Evolutionary conservation across 2,329 filamentous ascomycete species (phyloP).

Genomic region (Knoxdaviesia capensis): DNA sequence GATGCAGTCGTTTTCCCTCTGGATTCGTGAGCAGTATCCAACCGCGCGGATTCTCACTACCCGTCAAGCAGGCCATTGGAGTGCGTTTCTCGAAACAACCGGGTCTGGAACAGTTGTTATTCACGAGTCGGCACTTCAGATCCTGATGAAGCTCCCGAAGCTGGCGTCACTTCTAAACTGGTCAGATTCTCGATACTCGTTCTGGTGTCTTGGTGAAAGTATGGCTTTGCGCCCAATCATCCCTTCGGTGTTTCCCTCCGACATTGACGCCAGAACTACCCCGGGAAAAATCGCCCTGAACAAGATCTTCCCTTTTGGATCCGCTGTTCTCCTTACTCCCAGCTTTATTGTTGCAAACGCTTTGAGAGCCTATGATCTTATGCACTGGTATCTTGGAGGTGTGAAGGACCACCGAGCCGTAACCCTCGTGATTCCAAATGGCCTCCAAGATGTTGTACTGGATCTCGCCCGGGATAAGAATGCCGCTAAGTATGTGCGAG

Average conservation of each 20-base stretch:
- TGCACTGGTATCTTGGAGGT: no score
- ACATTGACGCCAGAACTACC: neutral
- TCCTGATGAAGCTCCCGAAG: slow-evolving; percentile 8
- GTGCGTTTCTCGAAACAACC: slow-evolving; percentile 15
- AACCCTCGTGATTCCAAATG: no score
- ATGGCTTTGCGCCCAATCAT: slow-evolving; percentile 6
- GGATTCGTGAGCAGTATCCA: slow-evolving; percentile 20
- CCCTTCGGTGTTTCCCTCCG: slow-evolving; percentile 2
- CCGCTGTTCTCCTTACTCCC: slow-evolving; percentile 18
- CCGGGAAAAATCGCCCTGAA: slow-evolving; percentile 9
- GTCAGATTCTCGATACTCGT: slow-evolving; percentile 10
- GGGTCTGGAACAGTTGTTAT: slow-evolving; percentile 18
- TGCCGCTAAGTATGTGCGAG: no score
- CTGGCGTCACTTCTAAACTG: slow-evolving; percentile 14
- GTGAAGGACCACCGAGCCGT: no score
- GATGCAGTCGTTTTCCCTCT: slow-evolving; percentile 19
- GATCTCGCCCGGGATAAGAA: no score
- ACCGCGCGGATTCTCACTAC: slow-evolving; percentile 21
- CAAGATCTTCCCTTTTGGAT: slow-evolving; percentile 13
- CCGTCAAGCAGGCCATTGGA: slow-evolving; percentile 23
- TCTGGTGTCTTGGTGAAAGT: slow-evolving; percentile 20
- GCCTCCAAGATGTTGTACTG: no score
- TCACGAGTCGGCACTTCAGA: slow-evolving; percentile 19
- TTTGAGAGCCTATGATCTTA: no score
- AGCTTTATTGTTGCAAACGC: slow-evolving; percentile 11